Base-by-base conservation (phyloP, 2,329 filamentous ascomycete species). In the Bipolaris victoriae region DNA sequence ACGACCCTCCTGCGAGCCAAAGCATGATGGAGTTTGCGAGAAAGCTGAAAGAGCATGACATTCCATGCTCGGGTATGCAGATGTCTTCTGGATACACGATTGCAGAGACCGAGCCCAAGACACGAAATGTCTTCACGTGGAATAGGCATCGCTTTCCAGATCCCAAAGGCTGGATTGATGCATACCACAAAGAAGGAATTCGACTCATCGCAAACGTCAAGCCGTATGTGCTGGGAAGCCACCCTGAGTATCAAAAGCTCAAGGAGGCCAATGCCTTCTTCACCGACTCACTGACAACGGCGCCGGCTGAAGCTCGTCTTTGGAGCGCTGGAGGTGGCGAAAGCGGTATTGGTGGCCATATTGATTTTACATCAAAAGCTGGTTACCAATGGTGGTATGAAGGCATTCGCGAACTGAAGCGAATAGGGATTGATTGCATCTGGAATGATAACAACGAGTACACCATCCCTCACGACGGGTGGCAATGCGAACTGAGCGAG, bases 391-490 rank as follows among this genome's bases (percentile, higher is more conserved):
- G 88, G 86, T 91, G 89, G 89, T 88, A 85, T 58, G 79, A 89
- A 0, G 88, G 89, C 1, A 84, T 90, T 7, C 82, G 84, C 57
- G 82, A 81, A 48, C 79, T 91, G 1, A 85, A 85, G 52, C 77
- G 83, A 24, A 76, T 85, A 7, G 88, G 88, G 1, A 88, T 91
- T 54, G 88, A 90, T 63, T 88, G 83, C 46, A 90, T 91, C 77
- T 91, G 89, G 89, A 91, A 91, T 63, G 89, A 91, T 70, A 91
- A 91, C 74, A 91, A 91, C 63, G 89, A 91, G 72, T 91, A 90
- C 71, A 87, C 85, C 0, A 81, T 90, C 2, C 82, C 86, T 0
- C 80, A 85, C 58, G 89, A 91, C 57, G 79, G 83, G 22, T 91
- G 88, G 88, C 76, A 85, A 54, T 83, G 86, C 49, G 83, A 84